Evolutionary conservation across 1,139 yeast genomes (phyloP).

Genomic region (Debaryomyces singareniensis): DNA sequence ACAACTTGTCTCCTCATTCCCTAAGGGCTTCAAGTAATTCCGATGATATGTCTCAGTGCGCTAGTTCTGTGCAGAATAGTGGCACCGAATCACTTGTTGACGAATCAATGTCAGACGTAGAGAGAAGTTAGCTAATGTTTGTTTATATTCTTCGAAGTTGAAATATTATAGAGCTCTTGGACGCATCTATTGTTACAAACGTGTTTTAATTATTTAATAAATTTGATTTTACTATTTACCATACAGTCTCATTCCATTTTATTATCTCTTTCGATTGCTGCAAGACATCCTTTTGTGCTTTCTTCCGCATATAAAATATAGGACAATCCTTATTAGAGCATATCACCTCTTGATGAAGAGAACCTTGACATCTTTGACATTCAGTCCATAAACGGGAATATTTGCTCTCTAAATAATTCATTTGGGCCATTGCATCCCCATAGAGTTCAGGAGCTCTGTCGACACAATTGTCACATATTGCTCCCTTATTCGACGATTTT

Average conservation of each 20-base stretch:
- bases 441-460: slow-evolving; percentile 72
- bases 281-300: slow-evolving; percentile 81
- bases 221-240: slow-evolving; percentile 30
- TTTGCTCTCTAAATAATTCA: slow-evolving; percentile 74
- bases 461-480: slow-evolving; percentile 77
- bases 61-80: background rate
- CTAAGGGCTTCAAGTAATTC: too few relatives aligned
- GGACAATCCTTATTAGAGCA: slow-evolving; percentile 97
- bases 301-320: slow-evolving; percentile 93
- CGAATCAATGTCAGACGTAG: background rate
- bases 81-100: background rate
- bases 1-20: too few relatives aligned
- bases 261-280: slow-evolving; percentile 63
- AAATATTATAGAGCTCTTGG: too few relatives aligned
- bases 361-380: slow-evolving; percentile 96
- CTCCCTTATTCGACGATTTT: slow-evolving; percentile 58
- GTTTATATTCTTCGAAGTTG: background rate
- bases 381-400: slow-evolving; percentile 95
- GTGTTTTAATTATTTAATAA: background rate
- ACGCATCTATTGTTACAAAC: too few relatives aligned
- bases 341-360: slow-evolving; percentile 88
- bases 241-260: slow-evolving; percentile 61
- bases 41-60: too few relatives aligned
- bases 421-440: slow-evolving; percentile 69
- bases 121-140: background rate